These are phyloP conservation scores for Aureobasidium zeae DNA, from an alignment of 2,329 filamentous ascomycete species.

Conservation along the genomic window DNA sequence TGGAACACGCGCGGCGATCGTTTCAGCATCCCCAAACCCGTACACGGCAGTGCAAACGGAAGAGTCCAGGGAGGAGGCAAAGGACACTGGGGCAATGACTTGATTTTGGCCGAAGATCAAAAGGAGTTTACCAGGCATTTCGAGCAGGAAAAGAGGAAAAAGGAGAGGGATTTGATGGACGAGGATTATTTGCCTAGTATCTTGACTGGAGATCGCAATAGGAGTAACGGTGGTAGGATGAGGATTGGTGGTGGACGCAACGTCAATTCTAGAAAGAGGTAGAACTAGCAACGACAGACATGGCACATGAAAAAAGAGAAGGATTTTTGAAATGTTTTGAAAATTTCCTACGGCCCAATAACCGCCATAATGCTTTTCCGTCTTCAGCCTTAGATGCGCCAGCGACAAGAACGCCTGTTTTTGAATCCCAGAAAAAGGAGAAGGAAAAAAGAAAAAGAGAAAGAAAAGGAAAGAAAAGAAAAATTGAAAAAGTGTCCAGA, in stretches of 20 bases:
- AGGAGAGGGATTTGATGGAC: slow-evolving; percentile 82
- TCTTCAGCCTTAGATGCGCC: slow-evolving; percentile 1
- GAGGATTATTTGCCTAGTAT: slow-evolving; percentile 84
- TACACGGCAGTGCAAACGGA: slow-evolving; percentile 70
- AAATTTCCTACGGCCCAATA: not conserved
- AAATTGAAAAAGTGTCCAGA: not conserved
- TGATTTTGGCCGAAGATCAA: slow-evolving; percentile 90
- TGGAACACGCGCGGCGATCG: slow-evolving; percentile 90
- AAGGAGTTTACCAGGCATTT: slow-evolving; percentile 71
- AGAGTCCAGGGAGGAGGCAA: slow-evolving; percentile 67
- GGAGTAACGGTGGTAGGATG: slow-evolving; percentile 52
- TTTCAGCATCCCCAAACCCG: slow-evolving; percentile 86
- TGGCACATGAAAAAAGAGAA: not conserved
- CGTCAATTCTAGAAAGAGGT: slow-evolving; percentile 65
- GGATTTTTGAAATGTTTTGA: slow-evolving; percentile 1
- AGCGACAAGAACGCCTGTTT: slow-evolving; percentile 12
- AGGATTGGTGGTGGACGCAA: slow-evolving; percentile 78
- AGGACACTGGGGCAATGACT: slow-evolving; percentile 71
- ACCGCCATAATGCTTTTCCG: not conserved
- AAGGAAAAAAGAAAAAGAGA: too few relatives aligned
- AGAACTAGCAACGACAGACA: not conserved
- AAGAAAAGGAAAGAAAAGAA: slow-evolving; percentile 12
- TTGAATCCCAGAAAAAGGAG: not conserved
- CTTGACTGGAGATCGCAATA: slow-evolving; percentile 66
- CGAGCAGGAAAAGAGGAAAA: slow-evolving; percentile 52